Percentiles rank a stretch among this genome's conserved stretches.
Evolutionary conservation across 2,329 filamentous ascomycete genomes (phyloP).

Genomic region (Penicillium capsulatum): DNA sequence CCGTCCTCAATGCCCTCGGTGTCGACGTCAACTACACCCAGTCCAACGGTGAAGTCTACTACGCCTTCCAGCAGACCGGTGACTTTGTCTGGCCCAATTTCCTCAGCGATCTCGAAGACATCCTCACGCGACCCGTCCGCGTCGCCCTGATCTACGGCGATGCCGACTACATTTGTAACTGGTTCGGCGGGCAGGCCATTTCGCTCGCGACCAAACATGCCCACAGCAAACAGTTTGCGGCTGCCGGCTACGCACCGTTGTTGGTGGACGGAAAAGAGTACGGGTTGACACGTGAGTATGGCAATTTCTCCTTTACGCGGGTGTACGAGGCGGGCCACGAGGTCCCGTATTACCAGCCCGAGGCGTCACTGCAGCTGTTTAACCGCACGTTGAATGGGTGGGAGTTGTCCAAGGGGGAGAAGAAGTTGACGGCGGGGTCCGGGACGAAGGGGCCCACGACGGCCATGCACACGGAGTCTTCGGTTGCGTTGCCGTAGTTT

Average conservation of each 20-base stretch:
- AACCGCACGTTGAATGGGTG: conserved; percentile 56
- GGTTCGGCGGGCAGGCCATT: conserved; percentile 68
- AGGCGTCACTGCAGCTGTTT: conserved; percentile 58
- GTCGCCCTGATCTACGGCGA: conserved; percentile 70
- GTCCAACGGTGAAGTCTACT: conserved; percentile 42
- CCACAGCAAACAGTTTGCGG: conserved; percentile 55
- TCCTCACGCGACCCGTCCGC: conserved; percentile 59
- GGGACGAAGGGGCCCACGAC: conserved; percentile 38
- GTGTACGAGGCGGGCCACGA: conserved; percentile 65
- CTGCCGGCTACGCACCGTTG: conserved; percentile 69
- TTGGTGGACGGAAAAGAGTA: conserved; percentile 62
- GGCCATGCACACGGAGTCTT: conserved; percentile 47
- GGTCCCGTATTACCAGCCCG: conserved; percentile 55
- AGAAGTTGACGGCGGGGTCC: conserved; percentile 33
- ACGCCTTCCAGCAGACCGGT: conserved; percentile 50
- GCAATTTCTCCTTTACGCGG: conserved; percentile 66
- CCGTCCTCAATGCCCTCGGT: conserved; percentile 58
- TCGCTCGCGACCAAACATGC: conserved; percentile 56
- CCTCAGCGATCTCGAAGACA: conserved; percentile 55
- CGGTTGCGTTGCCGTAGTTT: conserved; percentile 37
- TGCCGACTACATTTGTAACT: conserved; percentile 55
- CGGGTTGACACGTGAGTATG: conserved; percentile 70
- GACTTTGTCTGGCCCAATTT: conserved; percentile 63
- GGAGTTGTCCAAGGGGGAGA: conserved; percentile 52
- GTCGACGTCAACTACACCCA: conserved; percentile 58